Conservation (phyloP, 768 basidiomycete genomes). For the Cyathus striatus region DNA sequence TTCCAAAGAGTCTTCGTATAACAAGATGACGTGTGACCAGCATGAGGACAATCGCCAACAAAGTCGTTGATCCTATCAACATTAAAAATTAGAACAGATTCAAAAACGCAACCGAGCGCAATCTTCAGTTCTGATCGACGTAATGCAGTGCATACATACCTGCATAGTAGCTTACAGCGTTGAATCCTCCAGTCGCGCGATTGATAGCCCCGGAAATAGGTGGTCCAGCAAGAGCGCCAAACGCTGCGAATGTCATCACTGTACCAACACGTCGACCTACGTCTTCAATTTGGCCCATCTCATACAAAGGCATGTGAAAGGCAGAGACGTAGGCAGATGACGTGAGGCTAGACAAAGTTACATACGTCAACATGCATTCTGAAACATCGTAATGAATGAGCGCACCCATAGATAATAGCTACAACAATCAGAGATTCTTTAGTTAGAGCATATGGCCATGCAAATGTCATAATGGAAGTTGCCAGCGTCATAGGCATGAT, state of each 20-base stretch:
- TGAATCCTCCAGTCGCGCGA: constrained; percentile 36
- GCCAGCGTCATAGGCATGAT: constrained; percentile 47
- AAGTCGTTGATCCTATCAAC: constrained; percentile 19
- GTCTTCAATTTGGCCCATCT: constrained; percentile 46
- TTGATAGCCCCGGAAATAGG: constrained; percentile 62
- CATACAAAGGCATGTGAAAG: constrained; percentile 39
- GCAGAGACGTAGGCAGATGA: constrained; percentile 47
- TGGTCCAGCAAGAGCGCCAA: constrained; percentile 54
- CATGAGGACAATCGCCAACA: constrained; percentile 37
- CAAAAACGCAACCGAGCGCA: too few species aligned
- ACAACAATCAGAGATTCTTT: constrained; percentile 38
- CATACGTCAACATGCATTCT: not conserved
- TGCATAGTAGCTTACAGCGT: constrained; percentile 44
- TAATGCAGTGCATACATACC: constrained; percentile 17
- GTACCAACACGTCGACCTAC: constrained; percentile 55
- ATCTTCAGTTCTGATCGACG: not conserved
- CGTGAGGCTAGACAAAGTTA: constrained; percentile 14
- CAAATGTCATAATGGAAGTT: constrained; percentile 47
- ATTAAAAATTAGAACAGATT: not conserved
- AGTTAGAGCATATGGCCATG: constrained; percentile 54
- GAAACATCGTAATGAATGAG: not conserved
- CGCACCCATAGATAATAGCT: constrained; percentile 52
- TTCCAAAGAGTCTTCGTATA: constrained; percentile 32
- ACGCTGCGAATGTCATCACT: constrained; percentile 43
- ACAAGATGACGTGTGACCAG: constrained; percentile 33